These are phyloP conservation scores for Trichocladium uniseriatum DNA, from an alignment of 495 filamentous ascomycete genomes.

Conservation along the genomic window DNA sequence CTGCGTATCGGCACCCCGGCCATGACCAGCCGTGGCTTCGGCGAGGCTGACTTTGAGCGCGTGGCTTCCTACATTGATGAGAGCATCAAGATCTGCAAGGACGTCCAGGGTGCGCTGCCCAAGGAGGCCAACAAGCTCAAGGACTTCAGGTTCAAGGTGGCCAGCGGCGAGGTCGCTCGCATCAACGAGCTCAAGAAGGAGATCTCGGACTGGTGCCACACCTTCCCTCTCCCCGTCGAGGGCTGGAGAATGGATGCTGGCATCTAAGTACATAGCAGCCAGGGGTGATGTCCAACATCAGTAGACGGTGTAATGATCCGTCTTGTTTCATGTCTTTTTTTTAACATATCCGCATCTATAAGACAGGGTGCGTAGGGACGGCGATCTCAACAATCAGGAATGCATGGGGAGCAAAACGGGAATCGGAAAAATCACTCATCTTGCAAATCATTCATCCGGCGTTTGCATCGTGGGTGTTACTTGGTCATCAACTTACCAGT, in stretches of 20 bases:
- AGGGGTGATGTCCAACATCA: background rate
- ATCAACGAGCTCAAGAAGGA: conserved; percentile 80
- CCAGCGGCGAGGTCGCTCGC: conserved; percentile 63
- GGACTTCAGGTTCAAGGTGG: conserved; percentile 94
- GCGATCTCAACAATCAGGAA: conserved; percentile 23
- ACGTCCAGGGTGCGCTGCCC: conserved; percentile 72
- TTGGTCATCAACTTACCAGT: conserved; percentile 29
- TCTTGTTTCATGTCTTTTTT: conserved; percentile 15
- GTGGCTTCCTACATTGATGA: conserved; percentile 85
- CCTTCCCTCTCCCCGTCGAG: conserved; percentile 87
- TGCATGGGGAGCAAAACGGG: conserved; percentile 16
- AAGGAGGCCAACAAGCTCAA: conserved; percentile 98
- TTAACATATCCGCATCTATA: conserved; percentile 8
- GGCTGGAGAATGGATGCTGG: conserved; percentile 47
- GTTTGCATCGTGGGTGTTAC: conserved; percentile 25
- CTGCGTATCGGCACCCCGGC: conserved; percentile 94
- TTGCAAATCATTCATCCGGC: conserved; percentile 30
- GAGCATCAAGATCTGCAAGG: conserved; percentile 70
- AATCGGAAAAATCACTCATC: conserved; percentile 26
- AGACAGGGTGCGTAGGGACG: conserved; percentile 6
- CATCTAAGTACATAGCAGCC: conserved; percentile 25
- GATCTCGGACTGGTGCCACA: conserved; percentile 76
- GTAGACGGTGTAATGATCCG: background rate
- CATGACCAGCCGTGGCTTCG: conserved; percentile 92
- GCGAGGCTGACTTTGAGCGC: conserved; percentile 84